phyloP scores from a whole-genome alignment of 805 yeast species.

The Maudiozyma saulgeensis region DNA sequence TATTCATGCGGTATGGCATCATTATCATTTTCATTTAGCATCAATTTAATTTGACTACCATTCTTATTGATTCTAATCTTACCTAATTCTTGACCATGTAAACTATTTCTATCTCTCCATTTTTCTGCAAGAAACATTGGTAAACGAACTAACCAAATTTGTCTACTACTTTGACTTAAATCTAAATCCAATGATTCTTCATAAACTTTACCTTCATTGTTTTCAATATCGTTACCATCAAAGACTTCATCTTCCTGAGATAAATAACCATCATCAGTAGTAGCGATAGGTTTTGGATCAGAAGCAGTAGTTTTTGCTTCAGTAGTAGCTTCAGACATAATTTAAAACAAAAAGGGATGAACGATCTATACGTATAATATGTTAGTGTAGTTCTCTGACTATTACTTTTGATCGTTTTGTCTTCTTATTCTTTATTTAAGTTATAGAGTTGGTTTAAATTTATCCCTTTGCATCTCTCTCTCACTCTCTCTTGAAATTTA shows the following conservation, averaged over 20 bases:
- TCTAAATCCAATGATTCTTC: slow-evolving; percentile 77
- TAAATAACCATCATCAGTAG: slow-evolving; percentile 31
- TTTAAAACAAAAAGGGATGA: neutral
- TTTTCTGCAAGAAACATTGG: slow-evolving; percentile 78
- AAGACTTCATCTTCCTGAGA: slow-evolving; percentile 36
- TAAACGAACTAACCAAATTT: slow-evolving; percentile 85
- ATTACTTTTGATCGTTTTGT: neutral
- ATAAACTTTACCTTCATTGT: slow-evolving; percentile 29
- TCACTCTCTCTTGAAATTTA: too few relatives aligned
- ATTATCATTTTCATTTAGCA: slow-evolving; percentile 41
- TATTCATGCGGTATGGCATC: slow-evolving; percentile 72
- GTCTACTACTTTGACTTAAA: slow-evolving; percentile 48
- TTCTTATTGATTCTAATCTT: slow-evolving; percentile 63
- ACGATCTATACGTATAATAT: neutral
- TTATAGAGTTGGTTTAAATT: too few relatives aligned
- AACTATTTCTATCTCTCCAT: slow-evolving; percentile 57
- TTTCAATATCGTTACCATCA: slow-evolving; percentile 37
- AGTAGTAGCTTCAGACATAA: slow-evolving; percentile 1
- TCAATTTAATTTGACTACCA: slow-evolving; percentile 42
- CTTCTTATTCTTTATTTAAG: neutral
- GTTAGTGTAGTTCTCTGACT: neutral
- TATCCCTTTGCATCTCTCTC: too few relatives aligned
- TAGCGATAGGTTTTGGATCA: neutral
- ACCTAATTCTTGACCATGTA: slow-evolving; percentile 72
- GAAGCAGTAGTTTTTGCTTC: slow-evolving; percentile 11